These are phyloP conservation scores for Raffaelea arxii DNA, from an alignment of 2,329 filamentous ascomycete species.

Conservation along the genomic window DNA sequence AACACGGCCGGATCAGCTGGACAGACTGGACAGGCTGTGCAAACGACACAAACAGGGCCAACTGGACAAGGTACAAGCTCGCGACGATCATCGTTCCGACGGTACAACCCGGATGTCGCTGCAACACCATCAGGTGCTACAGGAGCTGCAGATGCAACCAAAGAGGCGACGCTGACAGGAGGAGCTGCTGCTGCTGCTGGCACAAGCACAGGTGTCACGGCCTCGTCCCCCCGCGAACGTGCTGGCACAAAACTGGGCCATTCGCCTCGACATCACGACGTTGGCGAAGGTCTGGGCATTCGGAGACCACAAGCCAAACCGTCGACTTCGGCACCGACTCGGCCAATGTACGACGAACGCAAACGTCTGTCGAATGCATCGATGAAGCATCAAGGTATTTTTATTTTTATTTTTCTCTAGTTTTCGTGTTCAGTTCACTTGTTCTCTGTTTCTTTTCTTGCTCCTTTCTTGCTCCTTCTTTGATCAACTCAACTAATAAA, in stretches of 20 bases:
- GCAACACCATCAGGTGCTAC: constrained; percentile 26
- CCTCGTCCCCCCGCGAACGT: constrained; percentile 8
- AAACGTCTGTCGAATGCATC: constrained; percentile 30
- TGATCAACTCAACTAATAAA: no score
- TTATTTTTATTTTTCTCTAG: no score
- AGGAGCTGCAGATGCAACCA: constrained; percentile 26
- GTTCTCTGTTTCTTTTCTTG: no score
- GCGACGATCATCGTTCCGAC: constrained; percentile 29
- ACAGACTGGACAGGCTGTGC: no score
- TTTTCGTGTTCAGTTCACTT: no score
- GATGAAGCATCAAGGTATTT: constrained; percentile 22
- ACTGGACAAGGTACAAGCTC: constrained; percentile 20
- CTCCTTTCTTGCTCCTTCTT: no score
- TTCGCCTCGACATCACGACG: constrained; percentile 36
- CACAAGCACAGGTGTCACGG: constrained; percentile 5
- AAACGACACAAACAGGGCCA: no score
- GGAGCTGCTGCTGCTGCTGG: background rate
- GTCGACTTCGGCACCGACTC: constrained; percentile 38
- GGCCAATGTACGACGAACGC: constrained; percentile 28
- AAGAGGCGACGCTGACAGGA: no score
- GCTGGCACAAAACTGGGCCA: constrained; percentile 23
- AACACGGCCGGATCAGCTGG: constrained; percentile 6
- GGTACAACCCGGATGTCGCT: constrained; percentile 19
- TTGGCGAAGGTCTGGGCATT: constrained; percentile 40
- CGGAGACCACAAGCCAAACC: constrained; percentile 36